Evolutionary conservation across 73 alveolate genomes (phyloP).

Genomic region (Paramecium octaurelia): DNA sequence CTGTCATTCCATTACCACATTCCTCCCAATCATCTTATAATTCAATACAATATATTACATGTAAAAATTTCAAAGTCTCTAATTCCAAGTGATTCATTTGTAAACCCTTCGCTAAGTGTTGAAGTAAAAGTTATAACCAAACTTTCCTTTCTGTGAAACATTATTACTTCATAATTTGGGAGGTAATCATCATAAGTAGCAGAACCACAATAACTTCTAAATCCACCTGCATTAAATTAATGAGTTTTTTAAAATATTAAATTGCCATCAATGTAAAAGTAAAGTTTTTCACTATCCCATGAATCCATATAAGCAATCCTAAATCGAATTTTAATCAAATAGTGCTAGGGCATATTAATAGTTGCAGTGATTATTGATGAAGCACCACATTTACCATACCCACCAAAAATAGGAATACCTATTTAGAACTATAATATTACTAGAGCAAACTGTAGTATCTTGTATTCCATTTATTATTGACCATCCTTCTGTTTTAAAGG

Average conservation of each 20-base stretch:
- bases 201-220: neutral
- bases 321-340: too few species aligned
- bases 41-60: too few species aligned
- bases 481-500: neutral
- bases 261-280: neutral
- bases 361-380: too few species aligned
- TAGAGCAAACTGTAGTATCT: neutral
- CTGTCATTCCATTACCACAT: neutral
- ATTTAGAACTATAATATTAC: neutral
- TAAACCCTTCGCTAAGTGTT: too few species aligned
- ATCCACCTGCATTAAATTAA: neutral
- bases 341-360: neutral
- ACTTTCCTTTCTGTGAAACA: neutral
- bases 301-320: neutral
- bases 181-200: neutral
- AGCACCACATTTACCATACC: neutral
- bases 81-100: neutral
- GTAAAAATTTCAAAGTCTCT: neutral
- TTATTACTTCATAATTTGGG: neutral
- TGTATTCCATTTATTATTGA: neutral
- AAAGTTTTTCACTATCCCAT: neutral
- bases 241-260: neutral
- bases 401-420: neutral
- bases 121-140: neutral
- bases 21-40: too few species aligned